A percentile compares a stretch with the other conserved stretches of the same genome.
These are phyloP conservation scores for Intubia oerlemansii DNA, from an alignment of 2,329 filamentous ascomycete genomes.

Conservation along the genomic window DNA sequence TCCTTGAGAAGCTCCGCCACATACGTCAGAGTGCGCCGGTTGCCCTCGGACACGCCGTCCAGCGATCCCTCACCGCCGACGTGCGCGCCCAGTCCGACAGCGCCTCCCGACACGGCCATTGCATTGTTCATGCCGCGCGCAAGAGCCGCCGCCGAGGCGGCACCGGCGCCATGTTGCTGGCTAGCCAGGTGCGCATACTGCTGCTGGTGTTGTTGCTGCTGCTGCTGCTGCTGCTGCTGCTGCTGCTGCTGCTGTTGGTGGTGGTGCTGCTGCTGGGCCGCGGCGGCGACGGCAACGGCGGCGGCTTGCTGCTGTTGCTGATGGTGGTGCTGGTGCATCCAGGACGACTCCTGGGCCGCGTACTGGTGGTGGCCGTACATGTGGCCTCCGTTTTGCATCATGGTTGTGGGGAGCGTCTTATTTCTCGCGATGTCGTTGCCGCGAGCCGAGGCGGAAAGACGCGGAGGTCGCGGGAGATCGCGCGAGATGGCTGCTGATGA, in stretches of 20 bases:
- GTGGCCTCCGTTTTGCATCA: too few relatives aligned
- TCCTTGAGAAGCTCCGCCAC: conserved; percentile 83
- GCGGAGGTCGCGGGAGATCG: too few relatives aligned
- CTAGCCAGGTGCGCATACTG: conserved; percentile 53
- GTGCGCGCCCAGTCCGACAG: conserved; percentile 31
- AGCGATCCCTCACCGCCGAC: conserved; percentile 30
- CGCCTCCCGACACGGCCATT: conserved; percentile 8
- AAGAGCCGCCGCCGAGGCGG: conserved; percentile 33
- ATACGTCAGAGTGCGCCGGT: conserved; percentile 77
- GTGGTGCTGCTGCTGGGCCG: conserved; percentile 19
- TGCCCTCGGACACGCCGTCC: conserved; percentile 64
- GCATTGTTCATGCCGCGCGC: conserved; percentile 9
- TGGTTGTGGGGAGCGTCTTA: too few relatives aligned
- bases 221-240: conserved; percentile 33
- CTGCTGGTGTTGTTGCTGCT: conserved; percentile 44
- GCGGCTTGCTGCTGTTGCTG: conserved; percentile 43
- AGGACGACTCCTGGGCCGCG: conserved; percentile 40
- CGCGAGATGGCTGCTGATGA: too few relatives aligned
- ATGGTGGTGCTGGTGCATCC: conserved; percentile 51
- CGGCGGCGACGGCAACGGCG: conserved; percentile 4
- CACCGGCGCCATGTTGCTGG: conserved; percentile 4
- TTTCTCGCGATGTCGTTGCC: too few relatives aligned
- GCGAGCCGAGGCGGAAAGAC: too few relatives aligned
- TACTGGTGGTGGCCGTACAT: too few relatives aligned
- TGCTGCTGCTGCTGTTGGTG: too few relatives aligned